Conservation (phyloP, 140 eudicot genomes). For the Stevia rebaudiana region DNA sequence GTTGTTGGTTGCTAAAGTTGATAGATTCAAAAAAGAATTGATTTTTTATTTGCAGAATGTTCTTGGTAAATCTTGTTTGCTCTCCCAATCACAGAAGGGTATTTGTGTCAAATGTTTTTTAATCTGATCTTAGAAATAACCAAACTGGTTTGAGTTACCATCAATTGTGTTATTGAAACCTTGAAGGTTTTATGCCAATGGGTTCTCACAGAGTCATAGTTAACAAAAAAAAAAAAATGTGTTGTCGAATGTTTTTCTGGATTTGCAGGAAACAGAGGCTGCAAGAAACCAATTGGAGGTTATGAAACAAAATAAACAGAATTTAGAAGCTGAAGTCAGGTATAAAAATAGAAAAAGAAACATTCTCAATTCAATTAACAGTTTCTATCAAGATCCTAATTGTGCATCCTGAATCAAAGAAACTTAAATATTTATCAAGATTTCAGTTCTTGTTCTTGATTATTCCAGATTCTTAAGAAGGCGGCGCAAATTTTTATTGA, state of each 20-base stretch:
- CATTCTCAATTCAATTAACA: neutral
- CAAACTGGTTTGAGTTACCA: neutral
- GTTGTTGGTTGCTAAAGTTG: constrained; percentile 2
- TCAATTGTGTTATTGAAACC: neutral
- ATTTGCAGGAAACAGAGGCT: constrained; percentile 52
- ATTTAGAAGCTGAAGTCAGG: constrained; percentile 78
- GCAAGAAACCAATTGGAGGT: constrained; percentile 45
- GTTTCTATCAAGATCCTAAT: neutral
- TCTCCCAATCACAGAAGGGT: neutral
- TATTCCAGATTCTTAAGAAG: constrained; percentile 51
- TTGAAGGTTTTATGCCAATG: neutral
- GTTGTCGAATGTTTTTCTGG: neutral
- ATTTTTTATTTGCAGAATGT: constrained; percentile 12
- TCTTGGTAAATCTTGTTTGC: neutral
- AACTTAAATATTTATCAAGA: constrained; percentile 1
- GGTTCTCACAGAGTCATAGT: too few species aligned
- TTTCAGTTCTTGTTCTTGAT: constrained; percentile 4
- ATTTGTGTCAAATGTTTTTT: neutral
- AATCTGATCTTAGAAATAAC: neutral
- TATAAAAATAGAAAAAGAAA: too few species aligned
- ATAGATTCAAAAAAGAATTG: neutral
- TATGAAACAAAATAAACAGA: constrained; percentile 49
- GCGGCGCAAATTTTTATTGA: constrained; percentile 33
- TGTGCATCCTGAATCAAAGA: neutral
- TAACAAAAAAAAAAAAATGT: too few species aligned